Evolutionary conservation across 2,329 filamentous ascomycete species (phyloP), one percentile per base, ranked within the genome.

Genomic region (Oidium heveae): DNA sequence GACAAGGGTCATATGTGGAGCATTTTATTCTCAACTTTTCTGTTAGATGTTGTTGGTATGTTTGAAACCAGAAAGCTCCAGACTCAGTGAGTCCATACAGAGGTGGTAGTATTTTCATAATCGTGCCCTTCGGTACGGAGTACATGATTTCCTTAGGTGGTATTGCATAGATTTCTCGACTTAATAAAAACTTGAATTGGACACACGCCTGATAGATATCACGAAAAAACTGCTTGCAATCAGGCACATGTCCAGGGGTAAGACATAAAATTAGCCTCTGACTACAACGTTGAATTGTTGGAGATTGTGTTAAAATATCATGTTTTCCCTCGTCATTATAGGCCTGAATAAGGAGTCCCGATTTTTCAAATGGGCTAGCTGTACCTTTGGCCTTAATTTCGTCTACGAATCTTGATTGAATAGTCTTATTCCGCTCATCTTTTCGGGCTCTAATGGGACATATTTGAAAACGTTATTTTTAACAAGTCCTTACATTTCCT

Each of bases 81-180:
- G 44, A 50, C 55, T 58, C 37, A n/a, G 52, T 54, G 15, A 58
- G 47, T 34, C 55, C 36, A 41, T 58, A 58, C 37, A 58, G 44
- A 18, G 56, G 57, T 22, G 43, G 51, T n/a, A 56, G 15, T 16
- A 58, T 51, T n/a, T 52, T 4, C 41, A 54, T 41, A 10, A 54
- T 46, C 8, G 15, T 43, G 13, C 24, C 37, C 15, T 41, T 22
- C 9, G 37, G 33, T 10, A 43, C 22, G 5, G 34, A 43, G 22
- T 36, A 33, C 20, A 2, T 7, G 15, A 54, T 33, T 49, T 56
- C 52, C 28, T 15, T 20, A 8, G 50, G 56, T 24, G 39, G 32
- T 22, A 34, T n/a, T 32, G 55, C 53, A 56, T 54, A 57, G 28
- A 59, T 56, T 4, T 52, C 9, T 24, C 54, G 33, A 10, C 39